phyloP scores from a whole-genome alignment of 441 rosid species.

The Pelargonium australe region DNA sequence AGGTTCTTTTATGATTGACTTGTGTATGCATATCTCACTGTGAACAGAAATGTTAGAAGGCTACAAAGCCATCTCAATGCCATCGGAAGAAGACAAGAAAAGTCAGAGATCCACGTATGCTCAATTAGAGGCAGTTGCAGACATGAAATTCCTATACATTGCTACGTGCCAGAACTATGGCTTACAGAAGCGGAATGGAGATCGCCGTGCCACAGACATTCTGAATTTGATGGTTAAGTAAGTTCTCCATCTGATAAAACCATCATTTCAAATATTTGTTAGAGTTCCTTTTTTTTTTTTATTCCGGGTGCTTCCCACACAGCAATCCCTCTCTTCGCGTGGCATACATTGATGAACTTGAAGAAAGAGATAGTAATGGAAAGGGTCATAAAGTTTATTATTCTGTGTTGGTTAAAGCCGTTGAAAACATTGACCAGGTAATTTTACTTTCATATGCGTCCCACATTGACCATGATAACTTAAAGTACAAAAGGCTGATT shows the following conservation, averaged over 20 bases:
- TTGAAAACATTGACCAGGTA: constrained; percentile 92
- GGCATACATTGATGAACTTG: constrained; percentile 94
- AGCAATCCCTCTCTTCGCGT: constrained; percentile 94
- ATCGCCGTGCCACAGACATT: constrained; percentile 92
- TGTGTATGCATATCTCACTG: constrained; percentile 14
- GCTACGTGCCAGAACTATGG: constrained; percentile 98
- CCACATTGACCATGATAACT: constrained; percentile 8
- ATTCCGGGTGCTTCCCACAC: constrained; percentile 25
- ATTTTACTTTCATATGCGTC: constrained; percentile 16
- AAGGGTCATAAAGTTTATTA: constrained; percentile 73
- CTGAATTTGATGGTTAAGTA: constrained; percentile 98
- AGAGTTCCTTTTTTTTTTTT: constrained; percentile 15
- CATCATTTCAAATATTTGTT: not conserved
- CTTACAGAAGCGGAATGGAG: constrained; percentile 86
- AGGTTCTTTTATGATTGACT: constrained; percentile 2
- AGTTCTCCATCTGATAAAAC: constrained; percentile 25
- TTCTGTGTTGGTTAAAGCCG: constrained; percentile 87
- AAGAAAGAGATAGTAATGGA: constrained; percentile 63
- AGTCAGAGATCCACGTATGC: constrained; percentile 75
- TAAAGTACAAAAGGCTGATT: constrained; percentile 18
- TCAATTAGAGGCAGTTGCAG: constrained; percentile 89
- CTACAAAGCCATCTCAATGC: constrained; percentile 73
- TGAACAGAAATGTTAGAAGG: constrained; percentile 87
- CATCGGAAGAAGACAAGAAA: constrained; percentile 88
- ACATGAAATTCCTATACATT: constrained; percentile 90